A percentile compares a stretch with the other conserved stretches of the same genome.
These are phyloP conservation scores for sunflower (Helianthus annuus) DNA, from an alignment of 129 eudicot genomes.

Conservation along the genomic window HanXRQr2.0-SUNRISE NC_035433.2:52938817-52939316, in stretches of 20 bases:
- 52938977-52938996: background rate
- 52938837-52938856: background rate
- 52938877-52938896: constrained; percentile 34
- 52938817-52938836: constrained; percentile 29
- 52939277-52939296: no score
- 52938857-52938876: constrained; percentile 38
- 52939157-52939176: background rate
- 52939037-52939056: no score
- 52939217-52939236: background rate
- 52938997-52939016: background rate
- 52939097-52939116: no score
- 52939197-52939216: background rate
- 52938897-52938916: constrained; percentile 21
- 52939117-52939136: no score
- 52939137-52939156: background rate
- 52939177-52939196: background rate
- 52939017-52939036: no score
- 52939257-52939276: no score
- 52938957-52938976: constrained; percentile 1
- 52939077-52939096: no score
- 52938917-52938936: background rate
- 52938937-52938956: constrained; percentile 19
- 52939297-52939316: background rate
- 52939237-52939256: no score
- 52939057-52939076: no score